phyloP scores from a whole-genome alignment of 2,329 filamentous ascomycete genomes.

The Trichothecium roseum region DNA sequence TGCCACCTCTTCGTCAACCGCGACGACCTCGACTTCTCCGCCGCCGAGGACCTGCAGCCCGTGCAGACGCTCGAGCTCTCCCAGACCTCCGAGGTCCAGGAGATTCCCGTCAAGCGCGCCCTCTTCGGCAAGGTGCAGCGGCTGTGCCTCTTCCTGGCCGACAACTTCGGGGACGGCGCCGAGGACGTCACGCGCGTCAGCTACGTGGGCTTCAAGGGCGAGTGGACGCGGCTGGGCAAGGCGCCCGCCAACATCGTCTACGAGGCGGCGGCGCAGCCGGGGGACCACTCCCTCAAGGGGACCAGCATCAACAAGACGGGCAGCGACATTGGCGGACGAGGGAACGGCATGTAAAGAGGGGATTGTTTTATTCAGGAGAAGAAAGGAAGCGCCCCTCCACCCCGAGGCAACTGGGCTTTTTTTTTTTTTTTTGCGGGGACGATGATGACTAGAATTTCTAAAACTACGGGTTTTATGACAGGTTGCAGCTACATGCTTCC shows the following conservation, averaged over 20 bases:
- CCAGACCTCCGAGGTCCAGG: conserved; percentile 73
- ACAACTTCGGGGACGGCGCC: conserved; percentile 76
- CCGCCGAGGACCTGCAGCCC: conserved; percentile 57
- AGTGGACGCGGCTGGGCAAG: conserved; percentile 74
- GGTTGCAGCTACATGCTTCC: no score
- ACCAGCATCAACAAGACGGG: conserved; percentile 44
- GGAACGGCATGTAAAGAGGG: conserved; percentile 20
- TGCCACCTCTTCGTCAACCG: conserved; percentile 83
- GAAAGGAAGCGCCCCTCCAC: no score
- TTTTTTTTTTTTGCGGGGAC: neutral
- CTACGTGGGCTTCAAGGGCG: conserved; percentile 88
- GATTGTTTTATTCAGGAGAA: no score
- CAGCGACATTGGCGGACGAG: conserved; percentile 37
- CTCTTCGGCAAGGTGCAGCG: conserved; percentile 78
- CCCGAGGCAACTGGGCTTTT: no score
- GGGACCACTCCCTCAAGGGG: conserved; percentile 66
- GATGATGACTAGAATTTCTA: neutral
- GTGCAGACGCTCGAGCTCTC: conserved; percentile 71
- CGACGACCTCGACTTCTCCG: conserved; percentile 74
- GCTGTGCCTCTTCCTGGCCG: conserved; percentile 78
- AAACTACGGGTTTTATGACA: neutral
- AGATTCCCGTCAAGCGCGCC: conserved; percentile 78
- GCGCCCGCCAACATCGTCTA: conserved; percentile 76
- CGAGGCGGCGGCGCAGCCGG: conserved; percentile 86
- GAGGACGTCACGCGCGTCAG: conserved; percentile 69